Base-by-base conservation (phyloP, 2,329 filamentous ascomycete species). In the Paracoccidioides brasiliensis region DNA sequence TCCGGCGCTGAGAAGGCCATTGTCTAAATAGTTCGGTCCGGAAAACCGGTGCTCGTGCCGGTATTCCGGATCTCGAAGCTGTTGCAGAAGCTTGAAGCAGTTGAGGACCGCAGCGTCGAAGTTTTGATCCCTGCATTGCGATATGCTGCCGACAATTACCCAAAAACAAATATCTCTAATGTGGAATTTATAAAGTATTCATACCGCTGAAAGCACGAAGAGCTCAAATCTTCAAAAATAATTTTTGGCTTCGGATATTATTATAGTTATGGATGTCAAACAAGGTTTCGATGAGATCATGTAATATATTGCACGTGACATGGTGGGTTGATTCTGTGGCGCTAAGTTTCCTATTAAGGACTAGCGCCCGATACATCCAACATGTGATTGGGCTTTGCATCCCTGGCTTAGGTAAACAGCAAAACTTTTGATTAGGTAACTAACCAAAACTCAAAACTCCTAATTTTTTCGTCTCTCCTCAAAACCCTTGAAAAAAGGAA, bases 381-480 rank as follows among this genome's bases (percentile, higher is more conserved):
- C 22, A 22, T 22, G 22, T 22, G 22, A 22, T 22, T 22, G 22
- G 22, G 22, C 22, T 22, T 22, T 22, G 22, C 22, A 22, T 1
- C 22, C 22, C 22, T 22, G 22, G 22, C 22, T 22, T 22, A 22
- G 22, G 22, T 22, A 22, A 22, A 22, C 22, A 22, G 22, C 22
- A 22, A 41, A 41, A 41, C 15, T 41, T 41, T 41, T n/a, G 3
- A 12, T n/a, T 14, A 5, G 30, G 3, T 35, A 12, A 4, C 14
- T 8, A 8, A 35, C 46, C 15, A 38, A 44, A 15, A 37, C 1
- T 8, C 33, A 15, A 4, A 9, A 32, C 46, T 28, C n/a, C 37
- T 49, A 35, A 15, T 35, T 37, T 5, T 49, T 44, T 30, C 9
- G 33, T 67, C 65, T 22, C 37, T 49, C 37, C 22, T 37, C 48